Evolutionary conservation across 2,329 filamentous ascomycete genomes (phyloP).

Genomic region (Colletotrichum musicola): DNA sequence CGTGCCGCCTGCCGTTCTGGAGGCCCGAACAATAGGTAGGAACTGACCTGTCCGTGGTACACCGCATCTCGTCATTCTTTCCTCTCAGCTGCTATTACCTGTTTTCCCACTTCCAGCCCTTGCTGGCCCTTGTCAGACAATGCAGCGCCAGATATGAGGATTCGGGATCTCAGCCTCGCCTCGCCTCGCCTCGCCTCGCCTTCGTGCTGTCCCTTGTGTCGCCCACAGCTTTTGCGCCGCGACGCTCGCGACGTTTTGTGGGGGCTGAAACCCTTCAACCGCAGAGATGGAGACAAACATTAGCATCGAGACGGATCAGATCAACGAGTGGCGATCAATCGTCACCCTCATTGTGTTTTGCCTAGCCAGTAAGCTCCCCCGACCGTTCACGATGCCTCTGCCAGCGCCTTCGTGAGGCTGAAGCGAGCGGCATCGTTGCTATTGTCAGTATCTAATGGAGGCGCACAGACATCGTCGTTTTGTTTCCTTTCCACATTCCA

Average conservation of each 20-base stretch:
- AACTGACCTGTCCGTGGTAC: too few relatives aligned
- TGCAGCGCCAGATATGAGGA: not conserved
- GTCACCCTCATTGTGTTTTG: constrained; percentile 78
- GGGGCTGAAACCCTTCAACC: not conserved
- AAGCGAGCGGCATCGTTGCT: not conserved
- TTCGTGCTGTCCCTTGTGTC: not conserved
- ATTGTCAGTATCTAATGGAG: not conserved
- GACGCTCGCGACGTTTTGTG: not conserved
- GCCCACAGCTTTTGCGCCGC: not conserved
- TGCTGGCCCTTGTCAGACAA: not conserved
- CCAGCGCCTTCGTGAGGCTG: too few relatives aligned
- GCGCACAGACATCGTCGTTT: constrained; percentile 72
- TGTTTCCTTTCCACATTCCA: constrained; percentile 77
- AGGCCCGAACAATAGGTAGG: not conserved
- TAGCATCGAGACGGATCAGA: constrained; percentile 63
- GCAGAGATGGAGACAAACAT: constrained; percentile 42
- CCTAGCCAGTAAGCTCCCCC: constrained; percentile 73
- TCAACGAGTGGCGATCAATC: constrained; percentile 77
- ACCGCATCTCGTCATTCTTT: too few relatives aligned
- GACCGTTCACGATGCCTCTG: not conserved
- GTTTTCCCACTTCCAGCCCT: not conserved
- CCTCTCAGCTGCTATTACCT: not conserved
- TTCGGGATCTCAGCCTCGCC: not conserved
- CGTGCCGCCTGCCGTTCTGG: not conserved
- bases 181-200: constrained; percentile 4